Base-by-base conservation (phyloP, 345 rosid species). In the Luvunga scandens region DNA sequence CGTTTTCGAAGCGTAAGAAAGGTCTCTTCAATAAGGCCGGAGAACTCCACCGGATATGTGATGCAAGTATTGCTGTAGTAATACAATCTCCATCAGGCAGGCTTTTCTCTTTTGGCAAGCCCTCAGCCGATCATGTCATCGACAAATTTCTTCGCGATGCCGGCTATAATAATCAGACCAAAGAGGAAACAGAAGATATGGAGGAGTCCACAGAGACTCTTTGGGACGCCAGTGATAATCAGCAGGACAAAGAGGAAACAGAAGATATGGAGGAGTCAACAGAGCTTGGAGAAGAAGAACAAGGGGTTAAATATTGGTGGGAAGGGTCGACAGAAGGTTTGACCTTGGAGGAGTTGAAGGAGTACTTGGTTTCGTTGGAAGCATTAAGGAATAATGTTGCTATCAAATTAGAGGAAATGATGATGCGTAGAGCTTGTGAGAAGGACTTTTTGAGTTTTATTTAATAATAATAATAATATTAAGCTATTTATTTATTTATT, bases 1-100 rank as follows among this genome's bases (percentile, higher is more conserved):
- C 84, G 12, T 81, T 81, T 39, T 75, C 80, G 28, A 81, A 84
- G 82, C 80, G 86, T 1, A 79, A 80, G 13, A 71, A 53, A 2
- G 86, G 86, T 27, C 68, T 84, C 42, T 68, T 84, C 68, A 84
- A 72, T 60, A 84, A 84, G 68, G 80, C 82, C 0, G 38, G 6
- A 9, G 80, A 81, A n/a, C 73, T 78, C 9, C 71, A 68, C 68
- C 34, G 64, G 22, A 42, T 78, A 0, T 84, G 75, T 19, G 82
- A 75, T n/a, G 80, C 80, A 14, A 73, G 78, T 69, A 73, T 71
- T 22, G 78, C 82, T 19, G 66, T 78, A 53, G 67, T 84, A 28
- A 30, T 75, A 21, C 78, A 78, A 16, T 81, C 86, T 12, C 64
- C 76, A 4, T 53, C 36, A 9, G 78, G 79, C 39, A 71, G 38